A percentile compares a stretch with the other conserved stretches of the same genome.
These are phyloP conservation scores for Tolypocladium inflatum DNA, from an alignment of 2,329 filamentous ascomycete species.

Conservation along the genomic window DNA sequence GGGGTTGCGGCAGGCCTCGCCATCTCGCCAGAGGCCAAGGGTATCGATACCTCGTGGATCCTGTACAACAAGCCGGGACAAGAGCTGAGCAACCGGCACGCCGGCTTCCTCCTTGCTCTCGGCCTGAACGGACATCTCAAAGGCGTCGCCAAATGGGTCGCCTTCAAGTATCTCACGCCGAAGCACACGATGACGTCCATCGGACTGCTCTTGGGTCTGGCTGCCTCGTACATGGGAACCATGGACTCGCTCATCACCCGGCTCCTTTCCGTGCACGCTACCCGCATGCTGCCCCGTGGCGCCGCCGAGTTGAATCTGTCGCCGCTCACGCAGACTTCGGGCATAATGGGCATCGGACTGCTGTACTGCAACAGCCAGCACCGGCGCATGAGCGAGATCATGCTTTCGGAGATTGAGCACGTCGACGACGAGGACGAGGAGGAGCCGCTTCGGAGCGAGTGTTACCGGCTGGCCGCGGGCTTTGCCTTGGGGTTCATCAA, in stretches of 20 bases:
- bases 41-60: slow-evolving; percentile 98
- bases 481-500: slow-evolving; percentile 94
- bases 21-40: slow-evolving; percentile 80
- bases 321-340: slow-evolving; percentile 86
- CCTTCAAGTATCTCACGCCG: slow-evolving; percentile 97
- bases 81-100: slow-evolving; percentile 91
- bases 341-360: slow-evolving; percentile 92
- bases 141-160: slow-evolving; percentile 91
- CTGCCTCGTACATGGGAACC: slow-evolving; percentile 88
- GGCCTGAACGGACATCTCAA: slow-evolving; percentile 94
- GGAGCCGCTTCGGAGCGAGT: slow-evolving; percentile 80
- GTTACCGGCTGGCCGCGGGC: slow-evolving; percentile 89
- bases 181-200: slow-evolving; percentile 99
- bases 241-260: slow-evolving; percentile 96
- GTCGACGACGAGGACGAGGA: slow-evolving; percentile 73
- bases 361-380: slow-evolving; percentile 94
- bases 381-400: slow-evolving; percentile 96
- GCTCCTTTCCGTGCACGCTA: slow-evolving; percentile 89
- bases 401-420: slow-evolving; percentile 94
- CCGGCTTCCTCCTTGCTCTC: slow-evolving; percentile 82
- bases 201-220: slow-evolving; percentile 81
- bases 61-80: slow-evolving; percentile 86
- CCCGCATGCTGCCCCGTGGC: slow-evolving; percentile 82
- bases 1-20: slow-evolving; percentile 88
- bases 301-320: slow-evolving; percentile 92